Percentiles rank a stretch among this genome's conserved stretches.
Conservation (phyloP, 176 grass and related monocot genomes). For the Tuctoria greenei region DNA sequence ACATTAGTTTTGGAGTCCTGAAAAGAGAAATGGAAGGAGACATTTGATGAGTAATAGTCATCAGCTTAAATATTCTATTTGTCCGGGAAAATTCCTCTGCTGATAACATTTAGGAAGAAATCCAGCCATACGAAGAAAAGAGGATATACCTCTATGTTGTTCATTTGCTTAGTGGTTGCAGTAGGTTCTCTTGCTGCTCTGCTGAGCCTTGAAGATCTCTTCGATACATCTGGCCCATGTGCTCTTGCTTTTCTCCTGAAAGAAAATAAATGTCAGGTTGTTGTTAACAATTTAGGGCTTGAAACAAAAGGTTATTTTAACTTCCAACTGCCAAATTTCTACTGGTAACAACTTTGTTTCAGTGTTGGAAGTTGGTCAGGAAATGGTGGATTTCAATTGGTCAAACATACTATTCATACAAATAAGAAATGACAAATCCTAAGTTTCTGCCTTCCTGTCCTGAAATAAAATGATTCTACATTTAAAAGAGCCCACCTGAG, state of each 20-base stretch:
- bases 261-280: not conserved
- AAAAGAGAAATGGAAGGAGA: constrained; percentile 39
- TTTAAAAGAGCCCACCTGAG: constrained; percentile 47
- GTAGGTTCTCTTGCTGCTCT: constrained; percentile 48
- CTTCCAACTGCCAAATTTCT: not conserved
- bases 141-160: constrained; percentile 34
- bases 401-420: constrained; percentile 1
- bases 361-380: not conserved
- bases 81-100: not conserved
- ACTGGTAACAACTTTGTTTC: not conserved
- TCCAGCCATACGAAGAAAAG: constrained; percentile 1
- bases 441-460: constrained; percentile 1
- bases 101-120: constrained; percentile 24
- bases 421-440: constrained; percentile 8
- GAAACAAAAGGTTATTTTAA: not conserved
- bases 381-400: constrained; percentile 10
- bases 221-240: constrained; percentile 57
- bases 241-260: constrained; percentile 67
- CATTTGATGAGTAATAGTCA: not conserved
- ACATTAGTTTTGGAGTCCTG: constrained; percentile 51
- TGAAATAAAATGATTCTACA: not conserved
- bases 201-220: constrained; percentile 61
- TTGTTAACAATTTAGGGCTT: not conserved
- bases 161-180: constrained; percentile 34
- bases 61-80: constrained; percentile 1